Evolutionary conservation across 2,329 filamentous ascomycete genomes (phyloP).

Genomic region (Orbilia javanica): DNA sequence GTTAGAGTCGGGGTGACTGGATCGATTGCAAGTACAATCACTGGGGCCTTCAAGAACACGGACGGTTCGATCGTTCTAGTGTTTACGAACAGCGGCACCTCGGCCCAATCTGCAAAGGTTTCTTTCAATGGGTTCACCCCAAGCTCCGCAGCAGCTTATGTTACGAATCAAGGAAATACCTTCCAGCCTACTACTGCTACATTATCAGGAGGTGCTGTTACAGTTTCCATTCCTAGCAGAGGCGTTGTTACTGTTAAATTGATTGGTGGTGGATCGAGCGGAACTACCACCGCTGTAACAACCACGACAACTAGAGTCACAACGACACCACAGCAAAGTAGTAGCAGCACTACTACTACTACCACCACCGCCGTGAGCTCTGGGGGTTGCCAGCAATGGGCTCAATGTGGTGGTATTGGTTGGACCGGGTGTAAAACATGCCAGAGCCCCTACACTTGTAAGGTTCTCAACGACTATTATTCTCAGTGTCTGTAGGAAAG

Average conservation of each 20-base stretch:
- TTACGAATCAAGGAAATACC: conserved; percentile 36
- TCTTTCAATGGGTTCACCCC: conserved; percentile 56
- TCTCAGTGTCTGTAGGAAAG: conserved; percentile 50
- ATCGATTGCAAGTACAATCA: conserved; percentile 46
- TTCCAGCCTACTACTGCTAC: conserved; percentile 23
- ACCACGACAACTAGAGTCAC: conserved; percentile 42
- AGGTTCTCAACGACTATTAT: conserved; percentile 58
- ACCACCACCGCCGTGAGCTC: neutral
- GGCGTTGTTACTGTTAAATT: conserved; percentile 48
- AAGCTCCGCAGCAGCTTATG: conserved; percentile 26
- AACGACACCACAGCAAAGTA: conserved; percentile 41
- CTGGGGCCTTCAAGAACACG: conserved; percentile 62
- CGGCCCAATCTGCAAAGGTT: conserved; percentile 57
- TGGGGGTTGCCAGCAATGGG: conserved; percentile 16
- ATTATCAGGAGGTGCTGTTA: conserved; percentile 41
- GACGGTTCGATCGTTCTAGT: conserved; percentile 64
- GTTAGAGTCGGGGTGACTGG: conserved; percentile 64
- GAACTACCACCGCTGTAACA: conserved; percentile 38
- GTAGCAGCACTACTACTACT: no score
- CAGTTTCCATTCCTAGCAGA: conserved; percentile 34
- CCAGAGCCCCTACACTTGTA: conserved; percentile 62
- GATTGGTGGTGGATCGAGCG: conserved; percentile 25
- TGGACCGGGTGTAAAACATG: conserved; percentile 63
- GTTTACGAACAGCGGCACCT: conserved; percentile 64
- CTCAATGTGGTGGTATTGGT: conserved; percentile 61